phyloP scores from a whole-genome alignment of 2,329 filamentous ascomycete genomes.

The Sordariomycetes sp. region DNA sequence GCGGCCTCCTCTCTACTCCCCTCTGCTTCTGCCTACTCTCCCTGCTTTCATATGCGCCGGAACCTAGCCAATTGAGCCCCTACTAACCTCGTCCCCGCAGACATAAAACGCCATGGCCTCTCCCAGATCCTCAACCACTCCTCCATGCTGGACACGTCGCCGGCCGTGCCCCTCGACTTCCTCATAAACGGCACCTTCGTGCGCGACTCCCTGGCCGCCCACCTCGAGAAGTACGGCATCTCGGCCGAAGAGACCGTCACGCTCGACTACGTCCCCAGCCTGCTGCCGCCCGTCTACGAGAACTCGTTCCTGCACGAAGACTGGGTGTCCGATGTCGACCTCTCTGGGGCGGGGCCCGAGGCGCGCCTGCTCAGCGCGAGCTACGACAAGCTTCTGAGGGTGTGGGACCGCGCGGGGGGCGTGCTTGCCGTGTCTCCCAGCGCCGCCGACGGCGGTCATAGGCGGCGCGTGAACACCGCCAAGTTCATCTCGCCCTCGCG shows the following conservation, averaged over 20 bases:
- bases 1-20: conserved; percentile 6
- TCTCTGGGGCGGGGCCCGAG: conserved; percentile 58
- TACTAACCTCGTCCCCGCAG: conserved; percentile 19
- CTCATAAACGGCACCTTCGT: conserved; percentile 90
- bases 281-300: conserved; percentile 81
- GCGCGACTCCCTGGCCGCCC: conserved; percentile 80
- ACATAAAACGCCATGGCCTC: conserved; percentile 60
- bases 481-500: conserved; percentile 64
- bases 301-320: conserved; percentile 95
- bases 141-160: conserved; percentile 55
- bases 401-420: conserved; percentile 87
- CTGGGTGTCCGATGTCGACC: conserved; percentile 84
- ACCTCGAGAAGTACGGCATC: conserved; percentile 75
- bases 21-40: no score
- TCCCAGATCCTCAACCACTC: conserved; percentile 62
- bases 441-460: conserved; percentile 60
- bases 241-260: conserved; percentile 80
- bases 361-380: conserved; percentile 79
- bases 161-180: conserved; percentile 80
- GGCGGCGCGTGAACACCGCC: conserved; percentile 67
- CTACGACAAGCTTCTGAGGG: conserved; percentile 78
- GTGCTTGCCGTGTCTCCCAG: conserved; percentile 67
- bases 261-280: conserved; percentile 85
- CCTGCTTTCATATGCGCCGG: background rate
- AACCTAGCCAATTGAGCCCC: background rate